phyloP scores from a whole-genome alignment of 495 filamentous ascomycete genomes.

The Aspergillus biplanus region DNA sequence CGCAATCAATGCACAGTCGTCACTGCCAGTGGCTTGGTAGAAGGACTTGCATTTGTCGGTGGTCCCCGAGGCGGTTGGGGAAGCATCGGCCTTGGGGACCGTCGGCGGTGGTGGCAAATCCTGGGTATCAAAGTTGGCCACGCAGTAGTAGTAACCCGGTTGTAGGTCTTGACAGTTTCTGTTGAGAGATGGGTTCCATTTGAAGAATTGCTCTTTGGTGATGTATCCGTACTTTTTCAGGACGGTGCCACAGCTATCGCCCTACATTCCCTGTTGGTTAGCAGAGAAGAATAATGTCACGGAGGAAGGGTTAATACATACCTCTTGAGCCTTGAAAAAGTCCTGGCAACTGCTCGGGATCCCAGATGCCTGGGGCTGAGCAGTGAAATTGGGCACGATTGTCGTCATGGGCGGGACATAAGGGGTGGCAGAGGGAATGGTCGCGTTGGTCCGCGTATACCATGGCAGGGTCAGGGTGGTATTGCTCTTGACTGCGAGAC shows the following conservation, averaged over 20 bases:
- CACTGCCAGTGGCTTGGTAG: background rate
- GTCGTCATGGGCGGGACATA: background rate
- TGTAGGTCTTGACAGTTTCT: background rate
- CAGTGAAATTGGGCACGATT: conserved; percentile 1
- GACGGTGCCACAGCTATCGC: background rate
- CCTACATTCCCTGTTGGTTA: background rate
- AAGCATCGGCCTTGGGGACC: background rate
- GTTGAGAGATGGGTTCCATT: background rate
- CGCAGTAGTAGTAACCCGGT: background rate
- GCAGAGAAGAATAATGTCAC: background rate
- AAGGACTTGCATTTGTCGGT: conserved; percentile 1
- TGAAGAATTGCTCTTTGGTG: background rate
- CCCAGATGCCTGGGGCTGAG: background rate
- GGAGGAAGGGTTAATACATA: background rate
- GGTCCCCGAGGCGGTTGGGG: background rate
- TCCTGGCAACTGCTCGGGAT: background rate
- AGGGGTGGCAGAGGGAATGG: background rate
- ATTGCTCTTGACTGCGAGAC: background rate
- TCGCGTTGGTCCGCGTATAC: background rate
- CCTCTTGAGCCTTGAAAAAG: conserved; percentile 1
- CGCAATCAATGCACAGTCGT: background rate
- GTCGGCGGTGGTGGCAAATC: background rate
- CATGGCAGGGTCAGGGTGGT: background rate
- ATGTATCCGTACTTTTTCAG: conserved; percentile 3
- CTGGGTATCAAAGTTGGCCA: background rate